Evolutionary conservation across 345 rosid species (phyloP), one percentile per base, ranked within the genome.

Genomic region (Euclidium syriacum): DNA sequence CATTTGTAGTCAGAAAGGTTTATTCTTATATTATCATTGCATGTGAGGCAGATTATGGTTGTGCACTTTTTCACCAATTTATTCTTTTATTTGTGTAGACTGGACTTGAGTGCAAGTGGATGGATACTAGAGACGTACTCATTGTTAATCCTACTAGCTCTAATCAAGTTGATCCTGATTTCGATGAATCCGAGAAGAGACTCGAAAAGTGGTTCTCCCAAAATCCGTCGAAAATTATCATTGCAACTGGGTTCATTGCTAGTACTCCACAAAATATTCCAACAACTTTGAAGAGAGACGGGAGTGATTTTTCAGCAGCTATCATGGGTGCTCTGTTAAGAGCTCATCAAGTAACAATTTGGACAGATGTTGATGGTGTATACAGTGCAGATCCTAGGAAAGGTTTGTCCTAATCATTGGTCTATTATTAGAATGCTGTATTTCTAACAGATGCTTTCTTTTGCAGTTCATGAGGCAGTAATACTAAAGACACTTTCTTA

Each of bases 321-420:
- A 90, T 95, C 47, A 84, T 95, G 75, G 96, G 99, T 57, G 90
- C 99, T 69, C 44, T 95, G 4, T 42, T 95, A 52, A 82, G 82
- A 73, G 96, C 99, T 64, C 67, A 66, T 17, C 95, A 86, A 74
- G 83, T 95, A 57, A 95, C 99, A 42, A 90, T 95, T 56, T 95
- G 99, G 97, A 95, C 99, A 1, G 99, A 95, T 73, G 99, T 95
- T 56, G 89, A 95, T 74, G 99, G 97, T 59, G 94, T 95, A 29
- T 90, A 90, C 73, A 95, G 99, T 66, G 99, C 99, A 9, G 99
- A 95, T 73, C 99, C 97, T 16, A 77, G 92, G 65, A 94, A 94
- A 90, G 99, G 99, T 94, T 14, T 65, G 80, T 65, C 10, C 27
- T 38, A 14, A 38, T 32, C 41, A 26, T 15, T 53, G 16, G 22